Conservation (phyloP, 257 asterid genomes). For the Solanum piurae region DNA sequence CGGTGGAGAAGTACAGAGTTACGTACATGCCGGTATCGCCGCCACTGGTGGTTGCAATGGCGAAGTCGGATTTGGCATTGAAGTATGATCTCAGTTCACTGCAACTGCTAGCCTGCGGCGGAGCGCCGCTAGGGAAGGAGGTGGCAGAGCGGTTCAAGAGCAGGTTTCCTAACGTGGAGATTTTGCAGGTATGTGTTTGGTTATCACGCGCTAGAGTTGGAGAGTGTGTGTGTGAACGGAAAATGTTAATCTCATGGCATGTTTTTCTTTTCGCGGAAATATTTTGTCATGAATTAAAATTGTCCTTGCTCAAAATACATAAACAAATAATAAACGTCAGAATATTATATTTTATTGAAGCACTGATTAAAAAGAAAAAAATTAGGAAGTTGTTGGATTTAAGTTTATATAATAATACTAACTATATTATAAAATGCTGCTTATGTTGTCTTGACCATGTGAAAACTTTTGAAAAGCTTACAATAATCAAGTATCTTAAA, state of each 20-base stretch:
- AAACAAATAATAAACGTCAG: background rate
- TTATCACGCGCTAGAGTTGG: background rate
- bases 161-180: conserved; percentile 47
- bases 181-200: conserved; percentile 43
- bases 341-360: background rate
- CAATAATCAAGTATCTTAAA: background rate
- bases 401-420: background rate
- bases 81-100: conserved; percentile 66
- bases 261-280: background rate
- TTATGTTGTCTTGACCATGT: background rate
- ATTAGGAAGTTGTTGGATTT: background rate
- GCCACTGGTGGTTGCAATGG: conserved; percentile 77
- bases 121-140: conserved; percentile 92
- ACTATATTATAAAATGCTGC: background rate
- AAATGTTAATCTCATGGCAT: background rate
- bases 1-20: conserved; percentile 55
- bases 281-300: background rate
- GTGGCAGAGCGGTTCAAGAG: conserved; percentile 43
- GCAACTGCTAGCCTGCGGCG: conserved; percentile 59
- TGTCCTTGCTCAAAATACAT: background rate
- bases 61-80: conserved; percentile 58
- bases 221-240: background rate
- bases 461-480: background rate
- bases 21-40: conserved; percentile 74
- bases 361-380: background rate